Conservation (phyloP, 139 green algal species). For the Tetradesmus obliquus region DNA sequence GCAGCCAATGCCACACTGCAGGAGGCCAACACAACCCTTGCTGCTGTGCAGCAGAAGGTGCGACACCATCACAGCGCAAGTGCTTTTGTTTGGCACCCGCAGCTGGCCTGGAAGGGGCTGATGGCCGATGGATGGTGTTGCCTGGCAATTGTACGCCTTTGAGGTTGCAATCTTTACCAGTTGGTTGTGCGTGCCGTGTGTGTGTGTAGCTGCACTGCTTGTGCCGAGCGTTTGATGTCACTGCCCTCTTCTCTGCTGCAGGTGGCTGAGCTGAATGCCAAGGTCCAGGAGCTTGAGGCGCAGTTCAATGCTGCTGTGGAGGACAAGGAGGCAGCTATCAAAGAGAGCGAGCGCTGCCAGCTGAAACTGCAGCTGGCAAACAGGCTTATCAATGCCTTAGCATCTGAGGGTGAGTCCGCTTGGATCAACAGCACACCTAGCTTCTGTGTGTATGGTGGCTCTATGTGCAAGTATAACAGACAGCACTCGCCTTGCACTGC, state of each 20-base stretch:
- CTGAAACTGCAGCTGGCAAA: slow-evolving; percentile 87
- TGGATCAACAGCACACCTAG: not conserved
- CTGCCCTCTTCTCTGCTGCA: slow-evolving; percentile 30
- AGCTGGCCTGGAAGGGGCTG: no score
- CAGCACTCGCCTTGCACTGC: not conserved
- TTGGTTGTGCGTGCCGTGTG: not conserved
- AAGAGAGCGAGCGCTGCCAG: slow-evolving; percentile 80
- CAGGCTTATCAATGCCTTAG: slow-evolving; percentile 88
- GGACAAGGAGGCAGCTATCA: slow-evolving; percentile 90
- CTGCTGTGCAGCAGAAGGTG: slow-evolving; percentile 66
- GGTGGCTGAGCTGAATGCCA: slow-evolving; percentile 83
- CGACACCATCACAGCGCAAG: not conserved
- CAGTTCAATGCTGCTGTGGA: slow-evolving; percentile 82
- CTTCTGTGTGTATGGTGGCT: not conserved
- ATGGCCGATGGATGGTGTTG: no score
- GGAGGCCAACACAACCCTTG: slow-evolving; percentile 76
- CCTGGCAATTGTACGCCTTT: no score
- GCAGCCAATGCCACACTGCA: slow-evolving; percentile 87
- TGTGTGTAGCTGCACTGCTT: not conserved
- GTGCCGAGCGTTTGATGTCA: not conserved
- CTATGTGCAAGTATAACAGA: not conserved
- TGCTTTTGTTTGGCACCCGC: no score
- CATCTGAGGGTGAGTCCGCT: slow-evolving; percentile 65
- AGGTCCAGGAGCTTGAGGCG: slow-evolving; percentile 81
- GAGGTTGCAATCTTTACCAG: not conserved